These are phyloP conservation scores for Tetrahymena borealis DNA, from an alignment of 73 alveolate genomes.

Conservation along the genomic window DNA sequence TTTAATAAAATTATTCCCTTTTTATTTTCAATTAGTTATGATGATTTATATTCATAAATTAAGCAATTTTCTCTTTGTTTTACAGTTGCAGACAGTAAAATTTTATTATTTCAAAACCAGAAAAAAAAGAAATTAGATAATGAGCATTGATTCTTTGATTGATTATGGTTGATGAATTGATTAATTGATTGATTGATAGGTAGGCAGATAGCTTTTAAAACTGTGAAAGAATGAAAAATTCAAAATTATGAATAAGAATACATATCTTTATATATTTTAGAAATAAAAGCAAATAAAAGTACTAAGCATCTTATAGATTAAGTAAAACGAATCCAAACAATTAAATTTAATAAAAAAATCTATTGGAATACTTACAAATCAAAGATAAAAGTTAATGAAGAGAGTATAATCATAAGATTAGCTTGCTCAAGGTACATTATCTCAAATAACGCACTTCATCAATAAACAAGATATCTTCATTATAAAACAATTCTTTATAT, in stretches of 20 bases:
- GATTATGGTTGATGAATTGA: background rate
- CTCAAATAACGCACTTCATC: background rate
- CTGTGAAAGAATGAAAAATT: background rate
- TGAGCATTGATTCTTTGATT: background rate
- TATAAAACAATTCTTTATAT: background rate
- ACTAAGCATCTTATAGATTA: background rate
- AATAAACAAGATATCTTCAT: background rate
- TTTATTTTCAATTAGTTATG: too few relatives aligned
- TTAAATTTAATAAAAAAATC: background rate
- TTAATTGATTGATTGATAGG: background rate
- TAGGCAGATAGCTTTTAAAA: background rate
- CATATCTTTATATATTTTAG: background rate
- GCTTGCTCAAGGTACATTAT: background rate
- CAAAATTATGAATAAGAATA: background rate
- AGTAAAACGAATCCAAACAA: background rate
- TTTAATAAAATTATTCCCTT: too few relatives aligned
- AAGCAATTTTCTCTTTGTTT: background rate
- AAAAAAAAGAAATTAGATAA: background rate
- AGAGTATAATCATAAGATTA: background rate
- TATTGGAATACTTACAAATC: background rate
- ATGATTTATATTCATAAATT: background rate
- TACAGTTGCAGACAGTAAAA: background rate
- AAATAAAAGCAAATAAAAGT: background rate
- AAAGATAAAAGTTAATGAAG: background rate
- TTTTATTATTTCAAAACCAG: background rate